Base-by-base conservation (phyloP, 202 grass and related monocot species). In the Brachypodium distachyon region DNA sequence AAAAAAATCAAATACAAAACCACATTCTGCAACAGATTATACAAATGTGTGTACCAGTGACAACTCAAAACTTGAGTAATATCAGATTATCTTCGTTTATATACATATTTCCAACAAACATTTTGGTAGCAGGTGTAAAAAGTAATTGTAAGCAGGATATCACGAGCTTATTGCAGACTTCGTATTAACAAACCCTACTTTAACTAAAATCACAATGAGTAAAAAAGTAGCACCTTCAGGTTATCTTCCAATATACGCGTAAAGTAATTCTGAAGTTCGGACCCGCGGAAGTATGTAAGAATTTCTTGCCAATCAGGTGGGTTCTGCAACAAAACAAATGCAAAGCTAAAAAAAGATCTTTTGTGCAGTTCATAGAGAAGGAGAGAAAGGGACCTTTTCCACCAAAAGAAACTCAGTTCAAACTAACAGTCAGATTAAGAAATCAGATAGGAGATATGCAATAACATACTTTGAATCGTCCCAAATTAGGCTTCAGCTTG, bases 241-340 rank as follows among this genome's bases (percentile, higher is more conserved):
- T n/a, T n/a, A n/a, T n/a, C n/a, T n/a, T n/a, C n/a, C n/a, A n/a
- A n/a, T n/a, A 97, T 93, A 66, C 93, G 90, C 36, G 93, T 97
- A 61, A 97, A 97, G 49, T 97, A 97, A 71, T 97, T 97, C 63
- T 97, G 93, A 86, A 97, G 93, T 65, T 97, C 93, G 58, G 90
- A 97, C 29, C 93, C 93, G 39, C 93, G 90, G 37, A 97, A 97
- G 77, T 97, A 97, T 79, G 93, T 93, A 52, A 97, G 73, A 61
- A n/a, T n/a, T n/a, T n/a, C n/a, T n/a, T n/a, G n/a, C n/a, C n/a
- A n/a, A n/a, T n/a, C n/a, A n/a, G n/a, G 93, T 56, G 90, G 93
- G 72, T 97, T 97, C 93, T 97, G 80, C 62, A 76, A 58, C 32
- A 33, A 51, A 36, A 36, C 3, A 49, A 39, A 51, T 25, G 29